Evolutionary conservation across 2,329 filamentous ascomycete genomes (phyloP).

Genomic region (Xylaria sp.): DNA sequence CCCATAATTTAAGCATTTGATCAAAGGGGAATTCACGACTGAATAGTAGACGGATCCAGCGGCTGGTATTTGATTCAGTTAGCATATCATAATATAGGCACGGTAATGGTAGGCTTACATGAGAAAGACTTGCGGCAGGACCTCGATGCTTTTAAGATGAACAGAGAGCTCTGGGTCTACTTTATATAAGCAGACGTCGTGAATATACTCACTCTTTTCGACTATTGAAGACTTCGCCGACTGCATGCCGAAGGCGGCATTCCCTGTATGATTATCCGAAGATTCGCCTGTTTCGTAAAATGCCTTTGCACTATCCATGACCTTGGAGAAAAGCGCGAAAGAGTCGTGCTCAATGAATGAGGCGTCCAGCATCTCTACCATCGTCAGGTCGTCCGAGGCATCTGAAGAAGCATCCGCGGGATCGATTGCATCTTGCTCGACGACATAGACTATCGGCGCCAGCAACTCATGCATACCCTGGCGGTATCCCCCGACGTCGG

Average conservation of each 20-base stretch:
- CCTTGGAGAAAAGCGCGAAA: conserved; percentile 82
- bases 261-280: conserved; percentile 41
- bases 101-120: conserved; percentile 68
- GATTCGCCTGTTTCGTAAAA: conserved; percentile 81
- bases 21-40: conserved; percentile 93
- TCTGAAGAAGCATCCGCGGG: conserved; percentile 49
- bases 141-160: conserved; percentile 84
- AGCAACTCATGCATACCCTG: conserved; percentile 98
- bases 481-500: conserved; percentile 86
- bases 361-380: conserved; percentile 75
- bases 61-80: conserved; percentile 58
- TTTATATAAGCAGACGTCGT: conserved; percentile 80
- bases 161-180: conserved; percentile 84
- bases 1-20: conserved; percentile 86
- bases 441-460: conserved; percentile 85
- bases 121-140: conserved; percentile 95
- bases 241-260: conserved; percentile 49
- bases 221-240: conserved; percentile 75
- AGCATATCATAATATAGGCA: conserved; percentile 6
- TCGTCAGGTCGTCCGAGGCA: conserved; percentile 58
- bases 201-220: conserved; percentile 84
- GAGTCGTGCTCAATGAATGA: conserved; percentile 88
- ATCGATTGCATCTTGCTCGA: conserved; percentile 83
- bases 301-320: conserved; percentile 87
- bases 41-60: conserved; percentile 93